These are phyloP conservation scores for Trichoderma gamsii DNA, from an alignment of 495 filamentous ascomycete genomes.

Conservation along the genomic window DNA sequence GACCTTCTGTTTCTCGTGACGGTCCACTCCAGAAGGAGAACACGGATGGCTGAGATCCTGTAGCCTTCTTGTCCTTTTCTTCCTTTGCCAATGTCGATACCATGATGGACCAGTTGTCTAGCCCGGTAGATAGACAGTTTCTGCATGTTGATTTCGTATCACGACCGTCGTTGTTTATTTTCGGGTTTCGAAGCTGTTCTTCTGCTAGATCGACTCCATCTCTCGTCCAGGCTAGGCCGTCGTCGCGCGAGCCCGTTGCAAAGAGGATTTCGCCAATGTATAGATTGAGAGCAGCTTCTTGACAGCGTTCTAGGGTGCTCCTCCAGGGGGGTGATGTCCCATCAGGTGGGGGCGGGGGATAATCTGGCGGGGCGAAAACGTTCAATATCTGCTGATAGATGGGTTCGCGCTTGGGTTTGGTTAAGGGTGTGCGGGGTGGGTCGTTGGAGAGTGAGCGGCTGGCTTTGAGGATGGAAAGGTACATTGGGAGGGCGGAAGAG, in stretches of 20 bases:
- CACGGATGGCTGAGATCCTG: constrained; percentile 20
- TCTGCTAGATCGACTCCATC: constrained; percentile 66
- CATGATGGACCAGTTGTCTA: constrained; percentile 76
- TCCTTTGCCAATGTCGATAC: constrained; percentile 52
- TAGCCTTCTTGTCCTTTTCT: constrained; percentile 36
- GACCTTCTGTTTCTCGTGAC: constrained; percentile 23
- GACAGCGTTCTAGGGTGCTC: constrained; percentile 58
- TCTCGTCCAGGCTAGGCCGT: constrained; percentile 77
- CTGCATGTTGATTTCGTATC: constrained; percentile 37
- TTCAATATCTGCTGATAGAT: constrained; percentile 29
- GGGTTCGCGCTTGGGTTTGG: constrained; percentile 19
- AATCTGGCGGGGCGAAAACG: constrained; percentile 48
- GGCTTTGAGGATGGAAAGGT: constrained; percentile 76
- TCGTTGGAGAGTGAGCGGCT: constrained; percentile 41
- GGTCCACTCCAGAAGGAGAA: constrained; percentile 47
- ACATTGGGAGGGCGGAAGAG: constrained; percentile 67
- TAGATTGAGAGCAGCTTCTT: constrained; percentile 76
- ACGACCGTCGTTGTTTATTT: constrained; percentile 35
- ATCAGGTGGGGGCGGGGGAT: constrained; percentile 57
- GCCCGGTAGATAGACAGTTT: constrained; percentile 64
- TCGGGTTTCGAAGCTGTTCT: constrained; percentile 42
- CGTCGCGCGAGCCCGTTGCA: constrained; percentile 46
- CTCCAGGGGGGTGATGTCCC: constrained; percentile 60
- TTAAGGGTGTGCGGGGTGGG: constrained; percentile 15
- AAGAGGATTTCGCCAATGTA: constrained; percentile 94